Conservation (phyloP, 2,329 filamentous ascomycete genomes). For the Sphaerulina populicola region DNA sequence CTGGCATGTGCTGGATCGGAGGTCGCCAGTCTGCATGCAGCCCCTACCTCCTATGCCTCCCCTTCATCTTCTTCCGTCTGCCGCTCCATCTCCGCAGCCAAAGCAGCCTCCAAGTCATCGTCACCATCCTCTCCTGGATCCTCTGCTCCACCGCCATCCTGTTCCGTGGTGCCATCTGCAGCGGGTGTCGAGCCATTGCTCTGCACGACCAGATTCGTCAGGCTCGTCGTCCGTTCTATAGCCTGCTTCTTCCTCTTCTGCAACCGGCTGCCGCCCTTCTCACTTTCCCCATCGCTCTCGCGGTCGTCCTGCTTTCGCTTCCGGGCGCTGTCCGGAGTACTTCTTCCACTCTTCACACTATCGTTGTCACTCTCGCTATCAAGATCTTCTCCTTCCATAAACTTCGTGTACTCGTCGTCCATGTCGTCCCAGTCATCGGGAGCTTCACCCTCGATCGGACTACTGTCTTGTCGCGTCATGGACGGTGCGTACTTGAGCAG, state of each 20-base stretch:
- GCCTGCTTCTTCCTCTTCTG: conserved; percentile 44
- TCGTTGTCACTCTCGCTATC: conserved; percentile 22
- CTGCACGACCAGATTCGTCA: conserved; percentile 34
- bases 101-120: conserved; percentile 51
- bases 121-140: conserved; percentile 28
- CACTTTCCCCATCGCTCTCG: conserved; percentile 34
- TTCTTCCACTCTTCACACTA: conserved; percentile 17
- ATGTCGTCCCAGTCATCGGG: conserved; percentile 39
- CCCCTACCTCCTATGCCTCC: neutral
- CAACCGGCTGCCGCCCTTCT: conserved; percentile 37
- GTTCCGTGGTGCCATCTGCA: conserved; percentile 34
- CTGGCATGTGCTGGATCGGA: no score
- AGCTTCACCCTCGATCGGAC: conserved; percentile 24
- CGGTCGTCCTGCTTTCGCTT: conserved; percentile 29
- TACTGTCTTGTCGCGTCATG: conserved; percentile 32
- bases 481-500: conserved; percentile 44
- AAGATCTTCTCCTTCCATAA: conserved; percentile 50
- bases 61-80: conserved; percentile 31
- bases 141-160: conserved; percentile 28
- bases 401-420: conserved; percentile 68
- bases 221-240: conserved; percentile 40
- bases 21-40: no score
- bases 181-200: conserved; percentile 8
- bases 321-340: conserved; percentile 24
- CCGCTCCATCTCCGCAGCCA: conserved; percentile 39